Evolutionary conservation across 768 basidiomycete species (phyloP).

Genomic region (Lactarius vividus): DNA sequence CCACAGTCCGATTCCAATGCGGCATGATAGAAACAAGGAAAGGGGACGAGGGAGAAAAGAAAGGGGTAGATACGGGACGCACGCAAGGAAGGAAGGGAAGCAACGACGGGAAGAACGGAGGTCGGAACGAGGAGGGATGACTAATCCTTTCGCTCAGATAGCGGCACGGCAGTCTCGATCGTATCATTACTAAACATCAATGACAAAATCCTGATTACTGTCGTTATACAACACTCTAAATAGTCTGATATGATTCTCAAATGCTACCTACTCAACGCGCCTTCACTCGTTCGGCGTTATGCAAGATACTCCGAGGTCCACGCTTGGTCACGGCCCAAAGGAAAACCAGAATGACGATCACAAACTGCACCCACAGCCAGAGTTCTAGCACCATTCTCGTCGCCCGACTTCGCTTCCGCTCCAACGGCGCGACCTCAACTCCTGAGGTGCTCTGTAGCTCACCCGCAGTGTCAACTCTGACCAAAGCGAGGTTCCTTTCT

Average conservation of each 20-base stretch:
- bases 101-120: not conserved
- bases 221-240: not conserved
- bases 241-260: not conserved
- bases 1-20: constrained; percentile 37
- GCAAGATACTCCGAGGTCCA: constrained; percentile 68
- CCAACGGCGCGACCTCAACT: not conserved
- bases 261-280: constrained; percentile 8
- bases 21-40: constrained; percentile 13
- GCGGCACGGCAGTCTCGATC: too few relatives aligned
- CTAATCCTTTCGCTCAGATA: not conserved
- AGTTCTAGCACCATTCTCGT: constrained; percentile 59
- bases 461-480: not conserved
- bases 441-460: not conserved
- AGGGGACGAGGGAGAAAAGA: not conserved
- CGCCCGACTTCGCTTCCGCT: constrained; percentile 31
- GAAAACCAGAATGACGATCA: constrained; percentile 70
- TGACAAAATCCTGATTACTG: too few relatives aligned
- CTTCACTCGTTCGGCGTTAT: constrained; percentile 39
- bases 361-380: constrained; percentile 86
- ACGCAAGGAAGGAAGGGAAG: not conserved
- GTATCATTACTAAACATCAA: not conserved
- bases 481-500: not conserved
- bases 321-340: constrained; percentile 76
- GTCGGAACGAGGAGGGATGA: not conserved
- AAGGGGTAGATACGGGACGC: not conserved